Conservation (phyloP, 1,284 basidiomycete genomes). For the Irpex sp. region DNA sequence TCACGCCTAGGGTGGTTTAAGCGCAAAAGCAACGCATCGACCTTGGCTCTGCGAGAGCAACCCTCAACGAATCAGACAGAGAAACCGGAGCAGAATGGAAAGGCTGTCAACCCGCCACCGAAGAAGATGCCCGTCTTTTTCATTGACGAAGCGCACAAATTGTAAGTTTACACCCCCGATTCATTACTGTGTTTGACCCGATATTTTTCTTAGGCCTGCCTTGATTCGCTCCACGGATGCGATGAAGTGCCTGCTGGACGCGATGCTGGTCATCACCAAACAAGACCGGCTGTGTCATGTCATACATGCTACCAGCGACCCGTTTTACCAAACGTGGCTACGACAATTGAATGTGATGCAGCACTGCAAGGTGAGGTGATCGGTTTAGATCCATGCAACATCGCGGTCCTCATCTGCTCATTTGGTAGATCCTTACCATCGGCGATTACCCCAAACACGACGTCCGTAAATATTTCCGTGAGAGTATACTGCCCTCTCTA, state of each 20-base stretch:
- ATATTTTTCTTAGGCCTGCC: constrained; percentile 44
- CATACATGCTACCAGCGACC: constrained; percentile 79
- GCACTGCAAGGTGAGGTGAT: constrained; percentile 61
- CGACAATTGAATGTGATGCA: constrained; percentile 74
- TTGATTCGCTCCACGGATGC: constrained; percentile 72
- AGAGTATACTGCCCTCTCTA: constrained; percentile 57
- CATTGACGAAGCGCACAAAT: constrained; percentile 79
- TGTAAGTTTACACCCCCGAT: constrained; percentile 41
- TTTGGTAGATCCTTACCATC: constrained; percentile 65
- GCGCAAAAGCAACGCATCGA: constrained; percentile 6
- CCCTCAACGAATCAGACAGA: constrained; percentile 14
- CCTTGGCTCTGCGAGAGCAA: constrained; percentile 4
- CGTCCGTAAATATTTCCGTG: constrained; percentile 60
- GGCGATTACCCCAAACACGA: constrained; percentile 75
- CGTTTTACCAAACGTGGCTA: constrained; percentile 81
- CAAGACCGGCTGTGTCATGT: constrained; percentile 81
- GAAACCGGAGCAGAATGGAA: constrained; percentile 25
- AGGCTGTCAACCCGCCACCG: constrained; percentile 32
- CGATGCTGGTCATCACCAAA: constrained; percentile 81
- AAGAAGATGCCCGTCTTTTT: constrained; percentile 81
- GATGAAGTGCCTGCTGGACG: constrained; percentile 80
- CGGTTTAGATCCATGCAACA: neutral
- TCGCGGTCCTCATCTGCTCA: neutral
- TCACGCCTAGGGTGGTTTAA: constrained; percentile 9
- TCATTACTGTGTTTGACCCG: neutral